Conservation (phyloP, 192 early-diverging fungal genomes). For the Coemansia sp. region DNA sequence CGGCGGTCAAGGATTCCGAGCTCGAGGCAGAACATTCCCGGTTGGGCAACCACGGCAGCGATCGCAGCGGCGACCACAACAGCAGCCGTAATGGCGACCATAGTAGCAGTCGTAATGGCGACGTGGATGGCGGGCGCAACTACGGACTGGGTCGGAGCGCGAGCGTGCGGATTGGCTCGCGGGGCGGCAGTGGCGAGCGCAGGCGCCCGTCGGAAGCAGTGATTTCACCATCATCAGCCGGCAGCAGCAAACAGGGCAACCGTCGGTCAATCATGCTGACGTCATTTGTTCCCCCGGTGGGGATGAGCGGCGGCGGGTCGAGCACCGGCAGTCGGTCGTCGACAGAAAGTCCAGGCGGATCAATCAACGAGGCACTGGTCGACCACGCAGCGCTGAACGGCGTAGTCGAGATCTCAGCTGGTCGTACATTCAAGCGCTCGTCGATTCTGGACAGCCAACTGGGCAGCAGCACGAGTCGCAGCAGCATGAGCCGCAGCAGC, state of each 20-base stretch:
- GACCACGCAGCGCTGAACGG: constrained; percentile 10
- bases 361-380: constrained; percentile 1
- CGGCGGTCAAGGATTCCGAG: constrained; percentile 4
- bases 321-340: constrained; percentile 38
- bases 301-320: constrained; percentile 28
- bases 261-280: constrained; percentile 52
- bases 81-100: neutral
- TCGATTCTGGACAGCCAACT: constrained; percentile 29
- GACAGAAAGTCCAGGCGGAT: constrained; percentile 30
- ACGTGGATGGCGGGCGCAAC: neutral
- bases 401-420: constrained; percentile 35
- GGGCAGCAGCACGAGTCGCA: neutral
- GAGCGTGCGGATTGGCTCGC: constrained; percentile 29
- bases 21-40: constrained; percentile 11
- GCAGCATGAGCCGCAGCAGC: constrained; percentile 13
- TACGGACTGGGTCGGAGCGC: constrained; percentile 33
- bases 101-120: neutral
- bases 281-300: constrained; percentile 50
- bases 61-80: neutral
- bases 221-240: constrained; percentile 15
- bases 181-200: constrained; percentile 22
- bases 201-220: constrained; percentile 32
- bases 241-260: constrained; percentile 24
- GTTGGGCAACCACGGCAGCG: neutral
- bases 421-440: constrained; percentile 29